phyloP scores from a whole-genome alignment of 345 rosid genomes.

The Pelargonium nanum region DNA sequence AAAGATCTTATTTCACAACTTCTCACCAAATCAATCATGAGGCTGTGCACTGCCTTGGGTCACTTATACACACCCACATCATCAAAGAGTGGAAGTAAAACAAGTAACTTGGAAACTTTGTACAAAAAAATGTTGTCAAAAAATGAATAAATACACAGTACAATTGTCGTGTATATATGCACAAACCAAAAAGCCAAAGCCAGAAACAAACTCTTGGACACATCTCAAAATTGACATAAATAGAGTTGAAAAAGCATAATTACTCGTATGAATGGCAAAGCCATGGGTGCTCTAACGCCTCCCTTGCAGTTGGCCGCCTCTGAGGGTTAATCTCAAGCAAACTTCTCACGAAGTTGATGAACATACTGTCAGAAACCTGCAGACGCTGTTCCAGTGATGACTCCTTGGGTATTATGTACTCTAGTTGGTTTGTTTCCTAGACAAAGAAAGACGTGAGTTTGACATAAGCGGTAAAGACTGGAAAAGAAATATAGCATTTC shows the following conservation, averaged over 20 bases:
- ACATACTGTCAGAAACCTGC: conserved; percentile 40
- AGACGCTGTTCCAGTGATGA: conserved; percentile 55
- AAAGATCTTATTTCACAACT: no score
- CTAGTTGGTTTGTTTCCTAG: conserved; percentile 71
- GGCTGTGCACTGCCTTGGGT: no score
- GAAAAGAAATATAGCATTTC: neutral
- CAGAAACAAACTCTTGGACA: neutral
- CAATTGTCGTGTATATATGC: no score
- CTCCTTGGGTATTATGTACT: conserved; percentile 64
- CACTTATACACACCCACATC: no score
- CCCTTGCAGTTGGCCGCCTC: conserved; percentile 66
- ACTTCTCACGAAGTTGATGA: conserved; percentile 47
- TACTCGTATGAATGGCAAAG: conserved; percentile 31
- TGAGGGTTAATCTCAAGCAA: conserved; percentile 73
- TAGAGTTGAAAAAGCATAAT: neutral
- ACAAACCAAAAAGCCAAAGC: neutral
- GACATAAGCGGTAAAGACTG: neutral
- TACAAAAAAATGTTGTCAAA: no score
- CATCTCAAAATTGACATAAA: neutral
- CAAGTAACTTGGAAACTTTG: no score
- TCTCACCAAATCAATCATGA: no score
- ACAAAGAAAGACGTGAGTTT: neutral
- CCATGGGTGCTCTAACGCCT: conserved; percentile 91
- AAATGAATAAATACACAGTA: no score
- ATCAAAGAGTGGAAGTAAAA: no score